Evolutionary conservation across 345 rosid species (phyloP).

Genomic region (Pelargonium nanum): DNA sequence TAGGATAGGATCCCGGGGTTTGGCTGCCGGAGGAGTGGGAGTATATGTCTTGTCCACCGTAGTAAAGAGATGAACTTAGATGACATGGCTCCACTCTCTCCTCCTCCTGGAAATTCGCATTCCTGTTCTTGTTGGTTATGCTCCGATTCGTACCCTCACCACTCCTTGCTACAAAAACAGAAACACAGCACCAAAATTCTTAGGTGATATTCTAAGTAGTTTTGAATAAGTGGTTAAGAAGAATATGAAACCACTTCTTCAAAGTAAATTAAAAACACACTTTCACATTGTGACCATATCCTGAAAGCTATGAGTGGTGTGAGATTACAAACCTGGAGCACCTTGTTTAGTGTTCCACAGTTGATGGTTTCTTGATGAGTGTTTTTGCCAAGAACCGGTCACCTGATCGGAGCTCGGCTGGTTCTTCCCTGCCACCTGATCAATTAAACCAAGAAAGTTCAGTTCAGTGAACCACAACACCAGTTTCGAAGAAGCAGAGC

Average conservation of each 20-base stretch:
- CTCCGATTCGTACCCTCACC: slow-evolving; percentile 22
- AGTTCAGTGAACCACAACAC: background rate
- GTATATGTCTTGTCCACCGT: slow-evolving; percentile 76
- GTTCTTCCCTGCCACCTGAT: slow-evolving; percentile 46
- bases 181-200: too few species aligned
- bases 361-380: slow-evolving; percentile 26
- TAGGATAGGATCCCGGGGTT: slow-evolving; percentile 28
- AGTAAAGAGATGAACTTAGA: slow-evolving; percentile 77
- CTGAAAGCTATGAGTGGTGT: too few species aligned
- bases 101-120: slow-evolving; percentile 26
- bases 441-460: slow-evolving; percentile 1
- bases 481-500: too few species aligned
- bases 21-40: slow-evolving; percentile 28
- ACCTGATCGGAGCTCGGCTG: slow-evolving; percentile 25
- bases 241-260: too few species aligned
- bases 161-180: slow-evolving; percentile 24
- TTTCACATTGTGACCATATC: too few species aligned
- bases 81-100: slow-evolving; percentile 52
- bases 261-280: too few species aligned
- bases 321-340: slow-evolving; percentile 29
- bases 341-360: slow-evolving; percentile 40
- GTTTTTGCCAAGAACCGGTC: slow-evolving; percentile 35
- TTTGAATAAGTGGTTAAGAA: too few species aligned
- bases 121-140: slow-evolving; percentile 26
- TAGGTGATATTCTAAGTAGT: too few species aligned